A percentile compares a stretch with the other conserved stretches of the same genome.
phyloP scores from a whole-genome alignment of 352 stramenopile genomes.

The Phytophthora macrochlamydospora region DNA sequence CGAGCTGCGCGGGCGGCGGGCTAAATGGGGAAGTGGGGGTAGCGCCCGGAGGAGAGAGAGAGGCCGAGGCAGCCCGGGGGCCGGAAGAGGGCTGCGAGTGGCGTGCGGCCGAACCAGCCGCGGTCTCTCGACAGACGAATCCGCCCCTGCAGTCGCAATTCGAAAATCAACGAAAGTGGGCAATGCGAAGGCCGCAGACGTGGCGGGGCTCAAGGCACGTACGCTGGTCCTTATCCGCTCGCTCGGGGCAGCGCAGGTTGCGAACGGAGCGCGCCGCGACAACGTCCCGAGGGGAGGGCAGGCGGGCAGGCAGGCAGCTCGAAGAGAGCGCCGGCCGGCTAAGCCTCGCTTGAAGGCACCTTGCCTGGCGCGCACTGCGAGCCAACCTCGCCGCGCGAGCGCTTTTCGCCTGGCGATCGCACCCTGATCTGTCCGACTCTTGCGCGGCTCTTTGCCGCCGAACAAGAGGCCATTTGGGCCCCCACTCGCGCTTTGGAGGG shows the following conservation, averaged over 20 bases:
- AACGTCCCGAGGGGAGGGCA: too few relatives aligned
- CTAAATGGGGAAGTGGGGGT: conserved; percentile 35
- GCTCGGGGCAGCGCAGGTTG: background rate
- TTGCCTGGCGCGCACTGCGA: too few relatives aligned
- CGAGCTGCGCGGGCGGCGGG: conserved; percentile 11
- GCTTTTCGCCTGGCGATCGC: background rate
- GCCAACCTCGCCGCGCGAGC: too few relatives aligned
- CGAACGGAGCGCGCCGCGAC: too few relatives aligned
- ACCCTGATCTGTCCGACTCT: background rate
- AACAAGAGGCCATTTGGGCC: background rate
- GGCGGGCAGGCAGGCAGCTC: background rate
- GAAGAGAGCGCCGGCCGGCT: background rate
- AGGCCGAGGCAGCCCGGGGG: background rate
- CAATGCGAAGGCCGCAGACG: conserved; percentile 20
- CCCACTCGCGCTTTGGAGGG: too few relatives aligned
- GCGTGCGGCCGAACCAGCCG: background rate
- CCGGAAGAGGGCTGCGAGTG: conserved; percentile 8
- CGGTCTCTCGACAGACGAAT: conserved; percentile 26
- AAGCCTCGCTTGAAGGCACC: too few relatives aligned
- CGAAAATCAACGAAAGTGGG: background rate
- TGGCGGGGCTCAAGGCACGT: conserved; percentile 6
- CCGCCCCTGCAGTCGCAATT: background rate
- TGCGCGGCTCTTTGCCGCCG: background rate
- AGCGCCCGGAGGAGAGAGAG: background rate
- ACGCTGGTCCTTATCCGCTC: background rate